Percentiles rank a stretch among this genome's conserved stretches.
Conservation (phyloP, 1,284 basidiomycete genomes). For the Trametes pubescens region DNA sequence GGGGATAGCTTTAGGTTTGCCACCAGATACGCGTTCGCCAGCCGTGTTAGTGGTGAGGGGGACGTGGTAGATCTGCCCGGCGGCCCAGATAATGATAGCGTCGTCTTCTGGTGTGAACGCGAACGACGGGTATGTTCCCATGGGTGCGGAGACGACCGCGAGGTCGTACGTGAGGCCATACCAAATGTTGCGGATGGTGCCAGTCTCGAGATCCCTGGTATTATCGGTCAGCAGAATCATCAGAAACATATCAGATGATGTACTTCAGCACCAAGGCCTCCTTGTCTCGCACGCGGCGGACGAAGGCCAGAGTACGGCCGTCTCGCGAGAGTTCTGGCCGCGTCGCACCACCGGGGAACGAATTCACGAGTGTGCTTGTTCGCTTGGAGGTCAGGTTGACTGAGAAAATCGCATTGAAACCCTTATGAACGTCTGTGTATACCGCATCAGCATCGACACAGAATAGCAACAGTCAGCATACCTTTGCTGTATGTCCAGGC, state of each 20-base stretch:
- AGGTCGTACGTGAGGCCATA: constrained; percentile 74
- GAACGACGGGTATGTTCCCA: constrained; percentile 80
- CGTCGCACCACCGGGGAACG: constrained; percentile 72
- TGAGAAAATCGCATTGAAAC: constrained; percentile 74
- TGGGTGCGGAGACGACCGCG: constrained; percentile 67
- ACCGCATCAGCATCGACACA: not conserved
- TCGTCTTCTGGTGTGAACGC: constrained; percentile 68
- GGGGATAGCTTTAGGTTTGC: constrained; percentile 55
- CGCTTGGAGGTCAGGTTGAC: constrained; percentile 64
- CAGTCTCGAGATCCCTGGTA: constrained; percentile 67
- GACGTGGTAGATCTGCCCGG: constrained; percentile 70
- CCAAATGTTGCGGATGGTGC: constrained; percentile 71
- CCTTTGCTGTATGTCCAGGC: constrained; percentile 72
- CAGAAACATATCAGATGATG: constrained; percentile 30
- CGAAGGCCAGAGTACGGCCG: constrained; percentile 73
- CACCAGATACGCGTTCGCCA: constrained; percentile 58
- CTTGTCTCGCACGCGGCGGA: constrained; percentile 75
- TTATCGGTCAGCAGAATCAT: constrained; percentile 1
- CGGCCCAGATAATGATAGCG: constrained; percentile 76
- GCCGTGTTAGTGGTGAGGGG: constrained; percentile 57
- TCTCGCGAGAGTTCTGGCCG: constrained; percentile 78
- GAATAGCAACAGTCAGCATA: constrained; percentile 32
- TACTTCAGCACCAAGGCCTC: constrained; percentile 75
- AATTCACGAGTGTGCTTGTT: constrained; percentile 59
- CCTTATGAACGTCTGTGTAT: constrained; percentile 66